Evolutionary conservation across 208 protist genomes (phyloP).

Genomic region (Acanthamoeba lenticulata): DNA sequence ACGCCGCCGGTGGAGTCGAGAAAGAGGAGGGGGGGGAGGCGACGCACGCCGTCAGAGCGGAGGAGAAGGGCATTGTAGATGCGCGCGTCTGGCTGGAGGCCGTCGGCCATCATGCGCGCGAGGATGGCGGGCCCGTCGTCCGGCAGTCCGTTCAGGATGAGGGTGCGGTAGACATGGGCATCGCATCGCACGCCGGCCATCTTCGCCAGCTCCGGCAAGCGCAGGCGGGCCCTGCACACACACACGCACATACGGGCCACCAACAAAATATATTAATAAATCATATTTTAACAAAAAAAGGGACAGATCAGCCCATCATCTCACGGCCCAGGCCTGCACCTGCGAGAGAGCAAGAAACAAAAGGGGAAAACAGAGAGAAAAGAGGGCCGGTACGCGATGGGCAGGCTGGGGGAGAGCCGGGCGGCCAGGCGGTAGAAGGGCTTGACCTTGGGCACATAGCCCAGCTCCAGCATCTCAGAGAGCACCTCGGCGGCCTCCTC

Average conservation of each 20-base stretch:
- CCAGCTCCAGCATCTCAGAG: not conserved
- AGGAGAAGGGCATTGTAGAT: conserved; percentile 16
- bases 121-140: not conserved
- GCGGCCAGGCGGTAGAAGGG: not conserved
- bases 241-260: not conserved
- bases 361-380: not conserved
- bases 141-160: not conserved
- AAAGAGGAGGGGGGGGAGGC: not conserved
- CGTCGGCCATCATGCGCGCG: not conserved
- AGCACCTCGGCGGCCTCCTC: not conserved
- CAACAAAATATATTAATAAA: no score
- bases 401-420: not conserved
- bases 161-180: not conserved
- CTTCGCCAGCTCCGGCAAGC: not conserved
- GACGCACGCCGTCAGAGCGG: not conserved
- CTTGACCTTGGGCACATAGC: not conserved
- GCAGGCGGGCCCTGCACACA: not conserved
- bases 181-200: not conserved
- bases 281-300: no score
- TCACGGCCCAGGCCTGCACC: not conserved
- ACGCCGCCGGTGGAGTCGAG: not conserved
- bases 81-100: not conserved
- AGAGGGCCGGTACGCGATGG: not conserved
- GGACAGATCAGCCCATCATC: no score
- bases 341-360: not conserved